These are phyloP conservation scores for Coniosporium uncinatum DNA, from an alignment of 2,329 filamentous ascomycete species.

Conservation along the genomic window DNA sequence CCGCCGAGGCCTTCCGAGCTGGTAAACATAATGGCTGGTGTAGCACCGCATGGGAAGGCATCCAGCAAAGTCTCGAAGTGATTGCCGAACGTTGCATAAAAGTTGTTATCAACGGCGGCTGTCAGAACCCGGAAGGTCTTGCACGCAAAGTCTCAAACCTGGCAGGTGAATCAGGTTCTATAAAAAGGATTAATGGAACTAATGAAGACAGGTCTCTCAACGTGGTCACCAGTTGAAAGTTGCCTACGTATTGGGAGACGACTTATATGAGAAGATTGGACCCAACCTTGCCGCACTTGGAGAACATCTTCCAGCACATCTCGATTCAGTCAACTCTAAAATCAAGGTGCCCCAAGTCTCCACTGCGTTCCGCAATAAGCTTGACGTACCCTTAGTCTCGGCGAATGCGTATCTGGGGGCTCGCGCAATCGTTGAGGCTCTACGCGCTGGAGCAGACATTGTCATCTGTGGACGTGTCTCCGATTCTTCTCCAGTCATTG, in stretches of 20 bases:
- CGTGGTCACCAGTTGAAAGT: conserved; percentile 30
- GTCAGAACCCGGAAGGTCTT: conserved; percentile 46
- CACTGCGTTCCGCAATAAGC: conserved; percentile 27
- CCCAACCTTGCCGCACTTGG: conserved; percentile 14
- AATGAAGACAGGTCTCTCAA: conserved; percentile 20
- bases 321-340: conserved; percentile 31
- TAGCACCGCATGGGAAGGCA: conserved; percentile 41
- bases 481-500: conserved; percentile 21
- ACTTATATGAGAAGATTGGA: conserved; percentile 26
- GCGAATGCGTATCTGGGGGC: conserved; percentile 50
- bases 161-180: conserved; percentile 13
- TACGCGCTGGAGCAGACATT: conserved; percentile 24
- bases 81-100: conserved; percentile 44
- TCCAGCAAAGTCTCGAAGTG: conserved; percentile 37
- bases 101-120: conserved; percentile 51
- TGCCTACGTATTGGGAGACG: conserved; percentile 39
- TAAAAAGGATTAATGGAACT: background rate
- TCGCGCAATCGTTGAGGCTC: conserved; percentile 19
- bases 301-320: conserved; percentile 24
- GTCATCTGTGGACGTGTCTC: conserved; percentile 24
- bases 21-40: conserved; percentile 37
- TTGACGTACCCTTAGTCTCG: conserved; percentile 29
- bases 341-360: conserved; percentile 26
- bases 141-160: conserved; percentile 37
- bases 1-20: conserved; percentile 1